Evolutionary conservation across 2,329 filamentous ascomycete species (phyloP).

Genomic region (Davidsoniella eucalypti): DNA sequence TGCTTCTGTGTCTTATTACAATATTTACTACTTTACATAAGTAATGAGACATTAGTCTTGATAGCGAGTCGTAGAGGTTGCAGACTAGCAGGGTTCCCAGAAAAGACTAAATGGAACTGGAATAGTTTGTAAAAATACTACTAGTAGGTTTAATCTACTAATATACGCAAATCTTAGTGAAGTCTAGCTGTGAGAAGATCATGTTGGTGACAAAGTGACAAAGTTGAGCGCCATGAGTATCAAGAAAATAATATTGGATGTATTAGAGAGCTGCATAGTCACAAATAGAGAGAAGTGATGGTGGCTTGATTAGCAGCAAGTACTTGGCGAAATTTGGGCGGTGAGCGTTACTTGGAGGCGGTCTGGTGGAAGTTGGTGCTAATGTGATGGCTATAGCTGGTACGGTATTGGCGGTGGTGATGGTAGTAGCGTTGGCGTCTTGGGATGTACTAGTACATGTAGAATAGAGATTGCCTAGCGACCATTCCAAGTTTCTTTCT

Average conservation of each 20-base stretch:
- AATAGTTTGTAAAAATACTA: conserved; percentile 47
- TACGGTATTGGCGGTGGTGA: neutral
- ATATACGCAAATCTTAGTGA: conserved; percentile 53
- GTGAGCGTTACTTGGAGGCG: conserved; percentile 23
- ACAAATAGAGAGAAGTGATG: conserved; percentile 21
- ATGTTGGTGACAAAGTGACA: conserved; percentile 49
- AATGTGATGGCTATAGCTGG: neutral
- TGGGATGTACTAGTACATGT: neutral
- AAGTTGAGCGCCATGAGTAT: conserved; percentile 34
- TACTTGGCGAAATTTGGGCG: neutral
- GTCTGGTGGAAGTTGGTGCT: conserved; percentile 17
- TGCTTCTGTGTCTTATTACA: neutral
- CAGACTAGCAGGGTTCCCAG: conserved; percentile 38
- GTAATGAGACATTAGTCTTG: conserved; percentile 43
- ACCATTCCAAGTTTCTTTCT: conserved; percentile 29
- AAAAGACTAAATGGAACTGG: conserved; percentile 46
- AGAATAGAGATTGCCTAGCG: conserved; percentile 14
- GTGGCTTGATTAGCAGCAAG: neutral
- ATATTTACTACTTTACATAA: conserved; percentile 27
- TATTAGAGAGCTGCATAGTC: conserved; percentile 22
- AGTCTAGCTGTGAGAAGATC: conserved; percentile 53
- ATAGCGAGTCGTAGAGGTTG: conserved; percentile 41
- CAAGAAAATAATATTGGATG: conserved; percentile 19
- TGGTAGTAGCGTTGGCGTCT: conserved; percentile 18
- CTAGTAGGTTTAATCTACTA: conserved; percentile 46